These are phyloP conservation scores for Blepharisma stoltei DNA, from an alignment of 73 alveolate species.

Conservation along the genomic window DNA sequence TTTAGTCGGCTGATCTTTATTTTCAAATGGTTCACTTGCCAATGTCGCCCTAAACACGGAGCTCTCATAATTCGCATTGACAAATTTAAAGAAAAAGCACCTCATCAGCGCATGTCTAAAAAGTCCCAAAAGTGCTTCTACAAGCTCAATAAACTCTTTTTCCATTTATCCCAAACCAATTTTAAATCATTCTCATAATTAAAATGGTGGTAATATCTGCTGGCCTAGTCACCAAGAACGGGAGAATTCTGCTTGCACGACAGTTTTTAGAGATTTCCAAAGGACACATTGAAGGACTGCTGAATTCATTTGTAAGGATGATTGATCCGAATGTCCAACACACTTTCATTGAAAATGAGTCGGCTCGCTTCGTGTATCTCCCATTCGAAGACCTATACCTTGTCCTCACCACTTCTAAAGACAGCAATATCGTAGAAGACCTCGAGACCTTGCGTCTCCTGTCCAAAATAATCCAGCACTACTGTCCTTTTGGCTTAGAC, in stretches of 20 bases:
- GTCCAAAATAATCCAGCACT: constrained; percentile 54
- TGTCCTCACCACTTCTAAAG: constrained; percentile 83
- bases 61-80: too few relatives aligned
- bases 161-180: neutral
- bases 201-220: constrained; percentile 93
- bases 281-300: constrained; percentile 80
- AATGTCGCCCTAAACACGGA: too few relatives aligned
- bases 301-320: constrained; percentile 48
- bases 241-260: constrained; percentile 83
- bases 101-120: too few relatives aligned
- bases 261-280: constrained; percentile 83
- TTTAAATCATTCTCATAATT: neutral
- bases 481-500: constrained; percentile 61
- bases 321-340: constrained; percentile 62
- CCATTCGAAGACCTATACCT: constrained; percentile 89
- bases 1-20: too few relatives aligned
- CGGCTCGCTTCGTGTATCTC: constrained; percentile 80
- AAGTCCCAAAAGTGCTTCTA: too few relatives aligned
- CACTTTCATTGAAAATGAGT: constrained; percentile 93
- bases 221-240: constrained; percentile 74
- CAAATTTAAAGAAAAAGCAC: too few relatives aligned
- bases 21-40: too few relatives aligned
- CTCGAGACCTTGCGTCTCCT: constrained; percentile 82
- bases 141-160: too few relatives aligned
- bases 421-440: constrained; percentile 93